These are phyloP conservation scores for Pascua sp. DNA, from an alignment of 1,284 basidiomycete species.

Conservation along the genomic window DNA sequence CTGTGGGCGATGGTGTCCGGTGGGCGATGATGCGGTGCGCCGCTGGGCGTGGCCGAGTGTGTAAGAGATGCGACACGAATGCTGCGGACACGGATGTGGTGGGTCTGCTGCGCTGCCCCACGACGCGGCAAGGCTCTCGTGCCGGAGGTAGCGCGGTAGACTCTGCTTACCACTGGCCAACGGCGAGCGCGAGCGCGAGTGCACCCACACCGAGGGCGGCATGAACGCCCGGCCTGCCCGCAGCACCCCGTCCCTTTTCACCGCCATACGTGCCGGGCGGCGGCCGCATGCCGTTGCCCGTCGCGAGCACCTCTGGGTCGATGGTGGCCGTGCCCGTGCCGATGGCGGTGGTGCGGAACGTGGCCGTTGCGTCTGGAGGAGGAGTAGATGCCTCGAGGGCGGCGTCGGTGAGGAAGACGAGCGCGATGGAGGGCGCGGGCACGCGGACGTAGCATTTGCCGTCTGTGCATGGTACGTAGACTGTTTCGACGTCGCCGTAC, in stretches of 20 bases:
- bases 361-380: slow-evolving; percentile 47
- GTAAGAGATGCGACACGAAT: too few species aligned
- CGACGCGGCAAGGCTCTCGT: too few species aligned
- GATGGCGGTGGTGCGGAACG: slow-evolving; percentile 56
- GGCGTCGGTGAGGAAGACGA: slow-evolving; percentile 64
- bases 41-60: too few species aligned
- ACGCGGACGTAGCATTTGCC: slow-evolving; percentile 62
- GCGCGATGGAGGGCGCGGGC: slow-evolving; percentile 65
- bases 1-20: too few species aligned
- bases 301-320: slow-evolving; percentile 37
- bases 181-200: background rate
- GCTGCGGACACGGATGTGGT: too few species aligned
- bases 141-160: too few species aligned
- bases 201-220: slow-evolving; percentile 2
- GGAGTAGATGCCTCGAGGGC: slow-evolving; percentile 51
- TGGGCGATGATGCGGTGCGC: too few species aligned
- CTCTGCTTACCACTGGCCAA: background rate
- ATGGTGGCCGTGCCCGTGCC: slow-evolving; percentile 42
- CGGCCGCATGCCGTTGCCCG: slow-evolving; percentile 43
- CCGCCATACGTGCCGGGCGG: slow-evolving; percentile 3
- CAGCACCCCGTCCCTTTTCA: background rate
- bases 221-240: background rate
- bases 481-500: slow-evolving; percentile 55
- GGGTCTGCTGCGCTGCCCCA: too few species aligned
- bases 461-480: slow-evolving; percentile 57